A percentile compares a stretch with the other conserved stretches of the same genome.
These are phyloP conservation scores for Ascochyta pisi DNA, from an alignment of 2,329 filamentous ascomycete species.

Conservation along the genomic window DNA sequence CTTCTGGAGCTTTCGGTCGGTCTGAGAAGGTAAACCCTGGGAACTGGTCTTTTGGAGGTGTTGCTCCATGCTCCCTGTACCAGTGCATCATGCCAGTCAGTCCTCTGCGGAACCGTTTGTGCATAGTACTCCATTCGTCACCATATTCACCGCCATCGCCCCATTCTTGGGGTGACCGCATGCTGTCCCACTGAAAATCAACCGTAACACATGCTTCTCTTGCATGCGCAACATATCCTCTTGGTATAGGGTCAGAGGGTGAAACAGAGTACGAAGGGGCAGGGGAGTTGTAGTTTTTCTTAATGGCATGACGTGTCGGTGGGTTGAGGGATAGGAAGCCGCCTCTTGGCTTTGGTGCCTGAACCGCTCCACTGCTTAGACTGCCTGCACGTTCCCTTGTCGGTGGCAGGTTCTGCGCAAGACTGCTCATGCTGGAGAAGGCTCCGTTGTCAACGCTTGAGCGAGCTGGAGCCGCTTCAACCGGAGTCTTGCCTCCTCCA, in stretches of 20 bases:
- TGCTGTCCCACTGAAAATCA: constrained; percentile 98
- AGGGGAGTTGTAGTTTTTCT: constrained; percentile 71
- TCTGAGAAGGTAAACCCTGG: constrained; percentile 45
- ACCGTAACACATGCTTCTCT: constrained; percentile 83
- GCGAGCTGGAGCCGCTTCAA: constrained; percentile 18
- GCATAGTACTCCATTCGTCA: constrained; percentile 97
- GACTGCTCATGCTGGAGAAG: constrained; percentile 40
- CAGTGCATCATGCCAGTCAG: constrained; percentile 81
- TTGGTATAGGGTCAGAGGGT: constrained; percentile 78
- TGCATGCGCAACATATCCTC: constrained; percentile 88
- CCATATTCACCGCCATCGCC: constrained; percentile 86
- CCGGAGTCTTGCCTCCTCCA: constrained; percentile 46
- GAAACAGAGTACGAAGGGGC: constrained; percentile 85
- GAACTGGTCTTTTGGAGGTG: constrained; percentile 42
- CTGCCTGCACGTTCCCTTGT: constrained; percentile 58
- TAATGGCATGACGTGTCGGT: constrained; percentile 29
- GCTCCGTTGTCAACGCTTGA: constrained; percentile 28
- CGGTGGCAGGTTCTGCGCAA: constrained; percentile 48
- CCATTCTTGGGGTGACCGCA: constrained; percentile 78
- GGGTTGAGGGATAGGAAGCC: constrained; percentile 22
- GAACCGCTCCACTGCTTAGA: constrained; percentile 32
- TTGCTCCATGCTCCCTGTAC: constrained; percentile 67
- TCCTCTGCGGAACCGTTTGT: constrained; percentile 83
- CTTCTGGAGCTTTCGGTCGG: constrained; percentile 22
- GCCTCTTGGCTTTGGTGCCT: constrained; percentile 36